These are phyloP conservation scores for Trichoderma guizhouense DNA, from an alignment of 2,329 filamentous ascomycete genomes.

Conservation along the genomic window DNA sequence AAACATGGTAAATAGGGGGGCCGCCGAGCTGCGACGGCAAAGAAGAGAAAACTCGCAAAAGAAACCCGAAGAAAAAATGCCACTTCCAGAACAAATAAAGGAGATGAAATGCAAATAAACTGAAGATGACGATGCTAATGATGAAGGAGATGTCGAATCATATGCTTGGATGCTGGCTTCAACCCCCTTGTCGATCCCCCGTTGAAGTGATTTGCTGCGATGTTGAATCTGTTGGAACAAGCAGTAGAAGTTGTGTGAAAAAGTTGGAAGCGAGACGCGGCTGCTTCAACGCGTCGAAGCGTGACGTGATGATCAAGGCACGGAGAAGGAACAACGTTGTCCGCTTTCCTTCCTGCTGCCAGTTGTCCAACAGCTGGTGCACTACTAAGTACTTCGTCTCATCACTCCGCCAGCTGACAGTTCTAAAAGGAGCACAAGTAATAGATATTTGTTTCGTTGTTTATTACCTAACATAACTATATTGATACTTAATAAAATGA, in stretches of 20 bases:
- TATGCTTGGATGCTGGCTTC: background rate
- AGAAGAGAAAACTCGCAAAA: background rate
- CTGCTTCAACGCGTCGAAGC: conserved; percentile 6
- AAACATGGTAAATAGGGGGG: conserved; percentile 62
- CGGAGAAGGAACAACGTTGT: conserved; percentile 2
- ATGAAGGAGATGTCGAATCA: background rate
- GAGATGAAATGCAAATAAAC: background rate
- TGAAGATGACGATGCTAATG: background rate
- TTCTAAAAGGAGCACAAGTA: background rate
- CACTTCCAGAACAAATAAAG: background rate
- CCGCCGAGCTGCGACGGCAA: background rate
- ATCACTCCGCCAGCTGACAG: background rate
- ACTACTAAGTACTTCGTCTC: background rate
- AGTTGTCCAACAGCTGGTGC: background rate
- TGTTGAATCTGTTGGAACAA: background rate
- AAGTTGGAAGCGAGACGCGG: background rate
- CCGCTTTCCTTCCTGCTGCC: background rate
- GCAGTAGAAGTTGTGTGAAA: background rate
- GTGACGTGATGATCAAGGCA: background rate
- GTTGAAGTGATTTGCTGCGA: background rate
- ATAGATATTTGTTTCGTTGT: background rate
- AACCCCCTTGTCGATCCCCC: background rate
- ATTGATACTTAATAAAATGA: background rate
- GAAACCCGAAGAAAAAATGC: background rate
- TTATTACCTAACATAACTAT: background rate